phyloP scores from a whole-genome alignment of 176 grass and related monocot species.

The Tuctoria greenei region DNA sequence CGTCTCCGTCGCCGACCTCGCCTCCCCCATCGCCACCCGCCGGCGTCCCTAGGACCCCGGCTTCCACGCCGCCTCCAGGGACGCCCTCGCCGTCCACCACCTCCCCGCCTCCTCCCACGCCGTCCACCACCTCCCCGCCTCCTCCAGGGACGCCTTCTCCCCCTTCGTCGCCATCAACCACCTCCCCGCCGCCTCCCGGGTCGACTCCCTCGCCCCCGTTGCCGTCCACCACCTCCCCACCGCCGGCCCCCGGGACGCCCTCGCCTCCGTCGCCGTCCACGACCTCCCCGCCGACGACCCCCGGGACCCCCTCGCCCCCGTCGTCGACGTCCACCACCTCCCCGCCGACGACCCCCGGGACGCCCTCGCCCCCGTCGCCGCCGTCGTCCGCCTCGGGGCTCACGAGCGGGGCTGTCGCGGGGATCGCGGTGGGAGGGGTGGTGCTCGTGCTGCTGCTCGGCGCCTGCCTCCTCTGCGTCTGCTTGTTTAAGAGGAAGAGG shows the following conservation, averaged over 20 bases:
- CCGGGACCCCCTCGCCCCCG: no score
- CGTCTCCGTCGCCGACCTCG: no score
- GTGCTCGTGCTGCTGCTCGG: slow-evolving; percentile 54
- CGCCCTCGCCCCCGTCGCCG: no score
- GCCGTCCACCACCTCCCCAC: no score
- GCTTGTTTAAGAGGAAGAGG: slow-evolving; percentile 58
- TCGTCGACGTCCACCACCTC: no score
- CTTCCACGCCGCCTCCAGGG: no score
- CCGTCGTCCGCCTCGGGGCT: slow-evolving; percentile 1
- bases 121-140: slow-evolving; percentile 17
- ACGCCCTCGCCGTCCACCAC: slow-evolving; percentile 15
- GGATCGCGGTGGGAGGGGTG: slow-evolving; percentile 57
- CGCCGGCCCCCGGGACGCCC: no score
- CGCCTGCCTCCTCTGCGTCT: slow-evolving; percentile 61
- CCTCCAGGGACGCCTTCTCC: not conserved
- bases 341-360: no score
- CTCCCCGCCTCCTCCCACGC: not conserved
- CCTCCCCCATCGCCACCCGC: not conserved
- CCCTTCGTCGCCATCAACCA: no score
- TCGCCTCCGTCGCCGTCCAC: no score
- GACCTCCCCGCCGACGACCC: not conserved
- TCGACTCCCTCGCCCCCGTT: no score
- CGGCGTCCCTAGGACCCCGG: not conserved
- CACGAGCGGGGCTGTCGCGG: slow-evolving; percentile 46
- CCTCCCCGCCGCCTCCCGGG: no score